phyloP scores from a whole-genome alignment of 306 rosid genomes.

The Chamaecrista fasciculata region DNA sequence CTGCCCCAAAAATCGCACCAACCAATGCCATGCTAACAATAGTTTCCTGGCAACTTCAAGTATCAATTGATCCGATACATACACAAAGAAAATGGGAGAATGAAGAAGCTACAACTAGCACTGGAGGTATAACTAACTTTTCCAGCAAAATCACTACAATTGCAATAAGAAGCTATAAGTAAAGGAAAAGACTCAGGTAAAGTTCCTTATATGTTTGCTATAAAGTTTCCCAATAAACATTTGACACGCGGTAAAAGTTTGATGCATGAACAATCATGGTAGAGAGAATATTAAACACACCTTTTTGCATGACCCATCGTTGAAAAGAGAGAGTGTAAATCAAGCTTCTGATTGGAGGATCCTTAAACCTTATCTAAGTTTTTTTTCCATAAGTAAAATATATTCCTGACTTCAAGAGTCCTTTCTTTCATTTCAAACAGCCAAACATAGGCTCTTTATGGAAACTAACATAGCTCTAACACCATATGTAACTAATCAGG shows the following conservation, averaged over 20 bases:
- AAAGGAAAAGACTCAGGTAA: too few species aligned
- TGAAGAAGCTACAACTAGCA: neutral
- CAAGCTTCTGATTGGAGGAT: too few species aligned
- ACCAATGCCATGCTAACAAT: constrained; percentile 64
- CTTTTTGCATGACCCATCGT: too few species aligned
- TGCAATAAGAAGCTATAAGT: neutral
- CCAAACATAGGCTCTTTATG: neutral
- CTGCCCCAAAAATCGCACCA: constrained; percentile 66
- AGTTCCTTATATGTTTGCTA: too few species aligned
- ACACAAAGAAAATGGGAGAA: neutral
- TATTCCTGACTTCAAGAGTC: neutral
- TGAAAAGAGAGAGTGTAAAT: too few species aligned
- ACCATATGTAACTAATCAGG: neutral
- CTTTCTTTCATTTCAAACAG: neutral
- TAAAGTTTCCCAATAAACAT: too few species aligned
- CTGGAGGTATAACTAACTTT: too few species aligned
- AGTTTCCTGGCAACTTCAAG: constrained; percentile 47
- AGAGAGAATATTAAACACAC: too few species aligned
- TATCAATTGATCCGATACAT: neutral
- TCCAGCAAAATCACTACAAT: neutral
- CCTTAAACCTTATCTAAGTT: too few species aligned
- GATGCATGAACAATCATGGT: too few species aligned
- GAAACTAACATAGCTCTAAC: neutral
- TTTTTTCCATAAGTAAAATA: too few species aligned
- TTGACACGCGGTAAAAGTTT: too few species aligned